Evolutionary conservation across 2,329 filamentous ascomycete species (phyloP).

Genomic region (Cephalotrichum gorgonifer): DNA sequence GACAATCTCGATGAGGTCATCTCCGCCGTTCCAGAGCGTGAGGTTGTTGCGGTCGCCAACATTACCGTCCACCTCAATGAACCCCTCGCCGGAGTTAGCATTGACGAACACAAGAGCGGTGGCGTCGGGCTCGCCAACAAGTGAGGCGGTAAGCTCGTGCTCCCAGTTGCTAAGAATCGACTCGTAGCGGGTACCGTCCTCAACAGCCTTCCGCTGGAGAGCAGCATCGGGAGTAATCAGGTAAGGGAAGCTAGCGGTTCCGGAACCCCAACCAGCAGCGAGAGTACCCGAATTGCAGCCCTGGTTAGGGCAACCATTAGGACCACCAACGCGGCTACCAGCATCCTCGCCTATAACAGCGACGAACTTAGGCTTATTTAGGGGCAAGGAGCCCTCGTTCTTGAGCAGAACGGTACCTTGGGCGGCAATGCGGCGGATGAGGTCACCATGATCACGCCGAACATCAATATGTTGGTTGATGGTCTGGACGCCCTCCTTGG

Average conservation of each 20-base stretch:
- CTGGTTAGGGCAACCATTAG: conserved; percentile 69
- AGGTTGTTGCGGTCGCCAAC: conserved; percentile 85
- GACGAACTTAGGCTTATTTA: conserved; percentile 67
- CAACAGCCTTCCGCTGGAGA: conserved; percentile 50
- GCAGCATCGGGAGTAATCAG: conserved; percentile 64
- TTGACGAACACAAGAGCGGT: conserved; percentile 85
- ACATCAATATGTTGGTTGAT: conserved; percentile 81
- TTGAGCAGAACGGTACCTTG: conserved; percentile 84
- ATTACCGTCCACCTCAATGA: conserved; percentile 73
- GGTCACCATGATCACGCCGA: conserved; percentile 57
- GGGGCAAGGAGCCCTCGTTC: conserved; percentile 63
- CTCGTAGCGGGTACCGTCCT: conserved; percentile 50
- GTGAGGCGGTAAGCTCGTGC: conserved; percentile 46
- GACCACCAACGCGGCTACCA: conserved; percentile 60
- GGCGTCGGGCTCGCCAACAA: conserved; percentile 53
- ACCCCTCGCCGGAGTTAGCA: conserved; percentile 77
- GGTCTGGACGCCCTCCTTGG: conserved; percentile 49
- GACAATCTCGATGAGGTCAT: conserved; percentile 71
- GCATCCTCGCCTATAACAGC: conserved; percentile 78
- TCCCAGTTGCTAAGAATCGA: conserved; percentile 57
- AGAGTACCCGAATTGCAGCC: conserved; percentile 50
- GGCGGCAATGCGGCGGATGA: conserved; percentile 68
- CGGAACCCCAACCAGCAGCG: conserved; percentile 72
- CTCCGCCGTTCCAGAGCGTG: conserved; percentile 76
- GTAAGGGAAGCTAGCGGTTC: conserved; percentile 65